Conservation (phyloP, 345 rosid species). For the Salix exigua region DNA sequence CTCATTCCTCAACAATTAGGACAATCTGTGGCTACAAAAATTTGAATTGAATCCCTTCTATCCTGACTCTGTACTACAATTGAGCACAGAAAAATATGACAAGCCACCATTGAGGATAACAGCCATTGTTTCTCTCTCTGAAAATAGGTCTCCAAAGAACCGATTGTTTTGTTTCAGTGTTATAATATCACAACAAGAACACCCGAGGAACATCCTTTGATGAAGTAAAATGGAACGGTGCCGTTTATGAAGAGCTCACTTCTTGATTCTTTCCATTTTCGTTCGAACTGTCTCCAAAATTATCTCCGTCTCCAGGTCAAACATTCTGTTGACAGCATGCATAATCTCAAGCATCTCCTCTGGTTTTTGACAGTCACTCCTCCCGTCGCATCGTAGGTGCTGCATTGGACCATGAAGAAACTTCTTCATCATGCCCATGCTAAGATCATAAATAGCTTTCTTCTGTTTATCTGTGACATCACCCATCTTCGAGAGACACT, state of each 20-base stretch:
- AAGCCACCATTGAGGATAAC: neutral
- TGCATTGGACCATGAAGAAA: slow-evolving; percentile 28
- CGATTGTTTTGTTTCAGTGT: neutral
- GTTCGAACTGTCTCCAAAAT: slow-evolving; percentile 14
- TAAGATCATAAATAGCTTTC: slow-evolving; percentile 16
- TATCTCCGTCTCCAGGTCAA: slow-evolving; percentile 20
- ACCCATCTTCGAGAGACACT: slow-evolving; percentile 24
- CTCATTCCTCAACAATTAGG: neutral
- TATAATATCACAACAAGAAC: neutral
- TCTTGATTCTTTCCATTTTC: slow-evolving; percentile 17
- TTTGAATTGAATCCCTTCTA: neutral
- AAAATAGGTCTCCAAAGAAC: neutral
- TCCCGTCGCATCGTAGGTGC: slow-evolving; percentile 23
- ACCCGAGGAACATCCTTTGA: neutral
- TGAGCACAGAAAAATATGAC: neutral
- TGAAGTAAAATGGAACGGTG: neutral
- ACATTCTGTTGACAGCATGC: slow-evolving; percentile 25
- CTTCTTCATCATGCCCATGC: slow-evolving; percentile 25
- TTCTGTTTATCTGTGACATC: slow-evolving; percentile 12
- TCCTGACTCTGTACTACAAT: neutral
- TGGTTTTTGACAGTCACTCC: slow-evolving; percentile 17
- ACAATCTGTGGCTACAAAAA: neutral
- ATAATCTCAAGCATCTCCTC: slow-evolving; percentile 16
- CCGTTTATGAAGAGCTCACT: slow-evolving; percentile 2
- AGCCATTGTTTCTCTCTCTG: neutral